phyloP scores from a whole-genome alignment of 371 early-diverging fungal genomes.

The Mycotypha africana region DNA sequence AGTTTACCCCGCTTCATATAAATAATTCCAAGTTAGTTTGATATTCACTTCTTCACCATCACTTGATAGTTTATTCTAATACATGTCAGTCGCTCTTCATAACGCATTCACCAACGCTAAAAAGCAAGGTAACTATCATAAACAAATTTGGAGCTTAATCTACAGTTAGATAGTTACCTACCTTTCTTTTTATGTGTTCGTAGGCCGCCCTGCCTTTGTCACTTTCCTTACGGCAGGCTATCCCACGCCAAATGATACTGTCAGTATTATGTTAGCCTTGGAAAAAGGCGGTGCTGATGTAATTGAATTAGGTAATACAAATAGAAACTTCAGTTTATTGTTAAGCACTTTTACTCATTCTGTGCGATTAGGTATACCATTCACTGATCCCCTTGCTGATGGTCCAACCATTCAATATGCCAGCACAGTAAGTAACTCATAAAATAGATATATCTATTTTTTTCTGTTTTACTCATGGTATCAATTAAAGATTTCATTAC shows the following conservation, averaged over 20 bases:
- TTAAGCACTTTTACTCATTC: too few relatives aligned
- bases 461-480: background rate
- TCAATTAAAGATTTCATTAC: constrained; percentile 71
- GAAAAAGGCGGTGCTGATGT: constrained; percentile 93
- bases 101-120: constrained; percentile 36
- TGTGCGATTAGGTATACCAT: constrained; percentile 72
- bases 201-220: constrained; percentile 87
- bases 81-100: constrained; percentile 42
- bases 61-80: too few relatives aligned
- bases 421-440: constrained; percentile 57
- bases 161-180: background rate
- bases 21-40: too few relatives aligned
- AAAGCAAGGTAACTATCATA: constrained; percentile 31
- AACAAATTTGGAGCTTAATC: background rate
- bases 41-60: too few relatives aligned
- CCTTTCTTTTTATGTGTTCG: background rate
- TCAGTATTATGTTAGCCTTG: constrained; percentile 78
- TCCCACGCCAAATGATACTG: constrained; percentile 72
- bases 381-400: constrained; percentile 97
- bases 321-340: too few relatives aligned
- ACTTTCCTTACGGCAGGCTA: constrained; percentile 92
- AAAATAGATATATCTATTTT: background rate
- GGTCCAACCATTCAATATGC: constrained; percentile 96
- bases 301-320: constrained; percentile 95
- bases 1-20: too few relatives aligned